phyloP scores from a whole-genome alignment of 495 filamentous ascomycete genomes.

The Bacidia gigantensis region DNA sequence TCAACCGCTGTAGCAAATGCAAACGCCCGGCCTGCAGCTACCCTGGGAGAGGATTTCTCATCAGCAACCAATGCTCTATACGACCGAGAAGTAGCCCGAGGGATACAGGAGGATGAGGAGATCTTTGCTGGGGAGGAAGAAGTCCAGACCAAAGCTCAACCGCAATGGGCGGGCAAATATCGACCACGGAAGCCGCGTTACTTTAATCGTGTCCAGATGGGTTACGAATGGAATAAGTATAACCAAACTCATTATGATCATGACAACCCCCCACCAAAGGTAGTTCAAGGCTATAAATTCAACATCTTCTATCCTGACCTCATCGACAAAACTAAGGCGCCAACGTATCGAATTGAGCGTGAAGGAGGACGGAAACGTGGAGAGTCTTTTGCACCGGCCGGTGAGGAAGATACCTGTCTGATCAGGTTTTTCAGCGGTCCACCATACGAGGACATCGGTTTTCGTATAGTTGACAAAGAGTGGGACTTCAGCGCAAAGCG shows the following conservation, averaged over 20 bases:
- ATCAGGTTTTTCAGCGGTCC: conserved; percentile 93
- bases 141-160: conserved; percentile 47
- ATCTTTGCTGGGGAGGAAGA: conserved; percentile 89
- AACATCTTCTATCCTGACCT: conserved; percentile 99
- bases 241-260: conserved; percentile 99
- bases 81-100: conserved; percentile 84
- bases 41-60: conserved; percentile 74
- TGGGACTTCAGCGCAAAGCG: conserved; percentile 97
- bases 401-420: conserved; percentile 92
- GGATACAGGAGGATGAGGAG: conserved; percentile 86
- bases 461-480: conserved; percentile 95
- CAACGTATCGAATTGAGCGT: conserved; percentile 87
- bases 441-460: conserved; percentile 94
- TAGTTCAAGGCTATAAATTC: conserved; percentile 98
- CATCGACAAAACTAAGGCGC: conserved; percentile 90
- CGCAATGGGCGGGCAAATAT: conserved; percentile 81
- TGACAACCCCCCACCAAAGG: conserved; percentile 94
- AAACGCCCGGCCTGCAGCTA: conserved; percentile 58
- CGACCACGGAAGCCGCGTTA: conserved; percentile 88
- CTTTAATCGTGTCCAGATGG: conserved; percentile 98
- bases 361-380: conserved; percentile 79
- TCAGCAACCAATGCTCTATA: conserved; percentile 84
- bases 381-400: conserved; percentile 87
- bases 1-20: conserved; percentile 28
- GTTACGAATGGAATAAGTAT: conserved; percentile 99